These are phyloP conservation scores for Calonectria leucothoes DNA, from an alignment of 2,329 filamentous ascomycete species.

Conservation along the genomic window DNA sequence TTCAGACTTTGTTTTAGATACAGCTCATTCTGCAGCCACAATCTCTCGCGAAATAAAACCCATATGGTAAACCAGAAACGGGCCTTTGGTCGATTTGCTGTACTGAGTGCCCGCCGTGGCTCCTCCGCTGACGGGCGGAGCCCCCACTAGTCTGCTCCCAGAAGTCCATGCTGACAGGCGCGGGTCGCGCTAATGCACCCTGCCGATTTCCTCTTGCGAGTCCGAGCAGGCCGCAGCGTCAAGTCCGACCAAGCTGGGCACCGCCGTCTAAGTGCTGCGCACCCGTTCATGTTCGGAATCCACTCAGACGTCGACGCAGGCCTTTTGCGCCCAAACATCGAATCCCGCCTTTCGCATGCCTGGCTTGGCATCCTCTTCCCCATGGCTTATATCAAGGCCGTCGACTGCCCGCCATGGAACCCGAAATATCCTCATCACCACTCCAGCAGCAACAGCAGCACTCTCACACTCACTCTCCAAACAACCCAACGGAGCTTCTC, in stretches of 20 bases:
- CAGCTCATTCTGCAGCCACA: not conserved
- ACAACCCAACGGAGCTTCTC: not conserved
- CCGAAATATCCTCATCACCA: not conserved
- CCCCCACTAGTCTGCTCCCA: not conserved
- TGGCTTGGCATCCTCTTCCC: not conserved
- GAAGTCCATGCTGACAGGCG: not conserved
- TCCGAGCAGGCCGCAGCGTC: constrained; percentile 2
- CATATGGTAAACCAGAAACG: not conserved
- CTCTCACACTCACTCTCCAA: not conserved
- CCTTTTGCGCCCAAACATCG: not conserved
- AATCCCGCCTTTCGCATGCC: not conserved
- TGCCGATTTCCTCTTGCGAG: constrained; percentile 11
- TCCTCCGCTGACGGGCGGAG: constrained; percentile 20
- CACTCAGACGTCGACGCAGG: not conserved
- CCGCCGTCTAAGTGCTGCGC: constrained; percentile 14
- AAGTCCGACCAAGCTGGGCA: not conserved
- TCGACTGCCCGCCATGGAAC: not conserved
- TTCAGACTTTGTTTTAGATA: not conserved
- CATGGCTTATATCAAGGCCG: constrained; percentile 19
- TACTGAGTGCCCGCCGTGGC: not conserved
- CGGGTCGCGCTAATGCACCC: constrained; percentile 2
- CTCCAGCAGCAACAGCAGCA: not conserved
- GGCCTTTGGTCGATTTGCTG: not conserved
- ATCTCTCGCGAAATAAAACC: not conserved
- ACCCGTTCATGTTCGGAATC: not conserved